A percentile compares a stretch with the other conserved stretches of the same genome.
Conservation (phyloP, 306 rosid species). For the Purshia tridentata region DNA sequence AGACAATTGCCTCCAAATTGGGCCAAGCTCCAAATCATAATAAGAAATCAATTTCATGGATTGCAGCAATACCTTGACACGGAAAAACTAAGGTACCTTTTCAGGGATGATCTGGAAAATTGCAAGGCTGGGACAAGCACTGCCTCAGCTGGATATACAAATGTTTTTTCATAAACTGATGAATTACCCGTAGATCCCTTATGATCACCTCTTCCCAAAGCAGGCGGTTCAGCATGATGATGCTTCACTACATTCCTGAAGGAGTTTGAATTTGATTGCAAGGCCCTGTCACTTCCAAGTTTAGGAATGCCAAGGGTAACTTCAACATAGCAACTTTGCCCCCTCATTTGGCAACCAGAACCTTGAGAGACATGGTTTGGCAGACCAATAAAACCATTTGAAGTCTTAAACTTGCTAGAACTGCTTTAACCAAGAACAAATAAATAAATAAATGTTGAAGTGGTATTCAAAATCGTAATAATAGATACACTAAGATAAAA, state of each 20-base stretch:
- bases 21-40: neutral
- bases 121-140: slow-evolving; percentile 84
- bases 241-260: slow-evolving; percentile 47
- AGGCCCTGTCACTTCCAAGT: slow-evolving; percentile 50
- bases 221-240: slow-evolving; percentile 54
- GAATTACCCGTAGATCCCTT: slow-evolving; percentile 58
- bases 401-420: slow-evolving; percentile 63
- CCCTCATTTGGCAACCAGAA: slow-evolving; percentile 75
- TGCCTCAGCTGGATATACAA: slow-evolving; percentile 87
- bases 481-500: neutral
- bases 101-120: slow-evolving; percentile 75
- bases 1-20: slow-evolving; percentile 8
- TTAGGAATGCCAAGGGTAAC: slow-evolving; percentile 82
- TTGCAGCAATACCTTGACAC: neutral
- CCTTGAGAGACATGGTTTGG: slow-evolving; percentile 78
- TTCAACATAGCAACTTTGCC: slow-evolving; percentile 87
- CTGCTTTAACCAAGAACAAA: slow-evolving; percentile 38
- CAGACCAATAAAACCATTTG: slow-evolving; percentile 75
- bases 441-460: slow-evolving; percentile 10
- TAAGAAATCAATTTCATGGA: neutral
- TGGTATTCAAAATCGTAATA: neutral
- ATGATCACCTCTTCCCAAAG: slow-evolving; percentile 59
- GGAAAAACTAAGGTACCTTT: slow-evolving; percentile 48
- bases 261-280: slow-evolving; percentile 47
- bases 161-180: slow-evolving; percentile 60